Evolutionary conservation across 2,329 filamentous ascomycete genomes (phyloP), one percentile per base, ranked within the genome.

Genomic region (Cladorrhinum sp.): DNA sequence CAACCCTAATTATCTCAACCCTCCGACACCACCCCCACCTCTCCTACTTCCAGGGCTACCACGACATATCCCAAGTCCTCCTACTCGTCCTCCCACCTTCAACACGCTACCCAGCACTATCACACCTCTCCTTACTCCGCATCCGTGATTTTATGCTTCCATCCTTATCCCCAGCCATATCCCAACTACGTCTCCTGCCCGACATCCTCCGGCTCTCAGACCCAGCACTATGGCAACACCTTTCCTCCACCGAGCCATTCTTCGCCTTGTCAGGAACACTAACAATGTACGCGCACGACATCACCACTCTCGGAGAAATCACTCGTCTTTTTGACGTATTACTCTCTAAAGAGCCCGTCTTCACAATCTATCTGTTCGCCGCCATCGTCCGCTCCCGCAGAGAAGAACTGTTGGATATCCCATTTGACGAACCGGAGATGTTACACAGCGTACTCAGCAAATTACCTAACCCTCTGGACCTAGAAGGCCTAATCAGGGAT

Each of bases 101-200:
- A 21, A 73, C 80, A 58, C 87, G 90, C 16, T 79, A 82, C 18
- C 74, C 80, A 6, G 86, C 88, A 16, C 85, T 96, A 30, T 83
- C 90, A 33, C 89, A 90, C n/a, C 86, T 99, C 61, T 96, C 93
- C 2, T 81, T 93, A 30, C 83, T 98, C 50, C 89, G 92, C 57
- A 97, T 99, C 72, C 87, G 95, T 64, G 95, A 99, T 76, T 99
- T 97, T 74, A 97, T 99, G 95, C 86, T 99, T 10, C 93, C 94
- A 8, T 91, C 86, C 46, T 85, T 99, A 50, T 80, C 85, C 14
- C 91, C 92, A 2, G 91, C 93, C 21, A 80, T 96, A 54, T 82
- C 87, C 58, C 95, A 99, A 74, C 85, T 99, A n/a, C 85, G 86
- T 42, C 83, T 99, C 12, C 87, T 99, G 59, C 93, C 92, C 6